Percentiles rank a stretch among this genome's conserved stretches.
Evolutionary conservation across 2,329 filamentous ascomycete species (phyloP).

Genomic region (Colletotrichum theobromicola): DNA sequence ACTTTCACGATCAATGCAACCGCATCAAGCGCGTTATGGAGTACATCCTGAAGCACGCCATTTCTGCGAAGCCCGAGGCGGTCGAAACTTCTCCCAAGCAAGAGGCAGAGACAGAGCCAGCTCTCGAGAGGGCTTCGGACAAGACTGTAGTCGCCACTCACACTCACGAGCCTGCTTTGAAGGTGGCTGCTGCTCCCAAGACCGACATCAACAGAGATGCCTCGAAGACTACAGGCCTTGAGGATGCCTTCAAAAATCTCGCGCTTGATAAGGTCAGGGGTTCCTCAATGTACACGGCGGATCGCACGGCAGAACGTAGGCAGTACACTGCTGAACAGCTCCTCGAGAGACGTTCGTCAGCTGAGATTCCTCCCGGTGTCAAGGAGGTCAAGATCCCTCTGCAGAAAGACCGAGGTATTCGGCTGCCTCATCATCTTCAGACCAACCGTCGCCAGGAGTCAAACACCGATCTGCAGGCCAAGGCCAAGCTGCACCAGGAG

Average conservation of each 20-base stretch:
- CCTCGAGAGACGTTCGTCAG: background rate
- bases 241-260: slow-evolving; percentile 1
- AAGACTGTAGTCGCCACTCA: background rate
- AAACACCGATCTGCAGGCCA: background rate
- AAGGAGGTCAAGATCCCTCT: slow-evolving; percentile 1
- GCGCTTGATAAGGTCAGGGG: slow-evolving; percentile 3
- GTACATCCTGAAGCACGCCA: background rate
- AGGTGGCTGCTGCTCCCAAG: background rate
- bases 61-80: background rate
- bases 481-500: background rate
- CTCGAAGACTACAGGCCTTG: background rate
- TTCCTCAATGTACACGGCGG: slow-evolving; percentile 2
- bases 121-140: background rate
- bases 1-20: background rate
- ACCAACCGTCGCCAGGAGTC: background rate
- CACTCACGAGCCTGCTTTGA: background rate
- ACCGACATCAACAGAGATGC: background rate
- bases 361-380: background rate
- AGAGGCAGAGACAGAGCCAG: background rate
- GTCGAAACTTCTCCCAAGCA: background rate
- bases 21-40: background rate
- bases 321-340: slow-evolving; percentile 2
- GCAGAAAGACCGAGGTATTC: background rate
- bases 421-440: background rate
- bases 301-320: background rate